Conservation (phyloP, 768 basidiomycete species). For the Termitomyces eurrhizus region DNA sequence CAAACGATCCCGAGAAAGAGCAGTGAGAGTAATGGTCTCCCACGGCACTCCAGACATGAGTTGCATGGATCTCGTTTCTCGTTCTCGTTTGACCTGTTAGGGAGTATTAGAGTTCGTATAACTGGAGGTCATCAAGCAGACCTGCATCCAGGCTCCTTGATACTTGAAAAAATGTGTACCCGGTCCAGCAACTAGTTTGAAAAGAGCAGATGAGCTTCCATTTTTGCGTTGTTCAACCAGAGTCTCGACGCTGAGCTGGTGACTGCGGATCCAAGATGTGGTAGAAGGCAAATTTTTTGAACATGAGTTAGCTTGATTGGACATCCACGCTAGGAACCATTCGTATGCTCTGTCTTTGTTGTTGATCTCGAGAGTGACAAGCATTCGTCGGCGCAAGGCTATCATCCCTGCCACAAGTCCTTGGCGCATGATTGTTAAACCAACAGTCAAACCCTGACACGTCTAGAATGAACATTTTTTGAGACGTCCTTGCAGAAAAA, state of each 20-base stretch:
- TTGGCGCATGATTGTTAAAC: constrained; percentile 70
- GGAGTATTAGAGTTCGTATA: constrained; percentile 8
- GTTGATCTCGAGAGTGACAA: constrained; percentile 93
- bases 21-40: constrained; percentile 95
- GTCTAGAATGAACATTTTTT: not conserved
- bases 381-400: constrained; percentile 81
- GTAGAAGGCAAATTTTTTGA: constrained; percentile 24
- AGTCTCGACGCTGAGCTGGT: constrained; percentile 94
- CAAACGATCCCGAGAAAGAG: constrained; percentile 80
- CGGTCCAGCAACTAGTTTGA: constrained; percentile 94
- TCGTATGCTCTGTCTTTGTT: constrained; percentile 94
- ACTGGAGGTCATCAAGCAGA: constrained; percentile 24
- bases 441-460: constrained; percentile 84
- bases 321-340: constrained; percentile 98
- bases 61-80: constrained; percentile 90
- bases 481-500: constrained; percentile 1
- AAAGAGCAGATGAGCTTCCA: constrained; percentile 84
- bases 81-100: constrained; percentile 84
- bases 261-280: constrained; percentile 63
- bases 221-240: constrained; percentile 85
- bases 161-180: constrained; percentile 94
- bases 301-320: constrained; percentile 49
- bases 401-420: constrained; percentile 64
- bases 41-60: constrained; percentile 90
- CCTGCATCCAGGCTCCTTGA: constrained; percentile 94